phyloP scores from a whole-genome alignment of 176 grass and related monocot genomes.

The Ensete ventricosum region DNA sequence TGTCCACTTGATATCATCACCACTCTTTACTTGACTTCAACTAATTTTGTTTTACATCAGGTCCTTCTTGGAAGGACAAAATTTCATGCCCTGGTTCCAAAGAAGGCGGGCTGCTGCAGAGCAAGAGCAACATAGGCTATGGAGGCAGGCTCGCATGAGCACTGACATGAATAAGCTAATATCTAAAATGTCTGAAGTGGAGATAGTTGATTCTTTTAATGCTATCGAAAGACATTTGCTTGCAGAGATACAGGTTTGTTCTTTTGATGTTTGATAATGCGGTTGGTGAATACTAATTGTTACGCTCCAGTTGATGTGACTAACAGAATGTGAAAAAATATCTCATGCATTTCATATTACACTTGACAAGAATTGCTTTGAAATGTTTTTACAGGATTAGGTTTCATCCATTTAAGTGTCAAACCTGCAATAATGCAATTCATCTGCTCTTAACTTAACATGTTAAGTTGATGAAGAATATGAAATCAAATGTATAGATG shows the following conservation, averaged over 20 bases:
- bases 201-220: constrained; percentile 94
- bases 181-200: constrained; percentile 77
- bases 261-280: constrained; percentile 7
- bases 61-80: constrained; percentile 70
- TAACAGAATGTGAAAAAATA: background rate
- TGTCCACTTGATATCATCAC: background rate
- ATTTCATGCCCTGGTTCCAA: constrained; percentile 97
- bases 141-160: constrained; percentile 76
- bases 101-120: constrained; percentile 70
- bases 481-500: no score
- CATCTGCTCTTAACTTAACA: background rate
- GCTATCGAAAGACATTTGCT: constrained; percentile 76
- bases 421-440: background rate
- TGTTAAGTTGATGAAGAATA: no score
- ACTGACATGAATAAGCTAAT: constrained; percentile 66
- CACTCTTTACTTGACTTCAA: background rate
- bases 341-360: background rate
- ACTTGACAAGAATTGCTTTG: background rate
- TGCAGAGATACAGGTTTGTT: constrained; percentile 67
- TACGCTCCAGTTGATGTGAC: background rate
- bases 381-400: background rate
- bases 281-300: background rate
- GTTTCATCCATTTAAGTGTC: background rate
- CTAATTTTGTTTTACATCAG: constrained; percentile 30
- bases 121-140: constrained; percentile 71